Conservation (phyloP, 2,329 filamentous ascomycete genomes). For the Penicillium sp. region DNA sequence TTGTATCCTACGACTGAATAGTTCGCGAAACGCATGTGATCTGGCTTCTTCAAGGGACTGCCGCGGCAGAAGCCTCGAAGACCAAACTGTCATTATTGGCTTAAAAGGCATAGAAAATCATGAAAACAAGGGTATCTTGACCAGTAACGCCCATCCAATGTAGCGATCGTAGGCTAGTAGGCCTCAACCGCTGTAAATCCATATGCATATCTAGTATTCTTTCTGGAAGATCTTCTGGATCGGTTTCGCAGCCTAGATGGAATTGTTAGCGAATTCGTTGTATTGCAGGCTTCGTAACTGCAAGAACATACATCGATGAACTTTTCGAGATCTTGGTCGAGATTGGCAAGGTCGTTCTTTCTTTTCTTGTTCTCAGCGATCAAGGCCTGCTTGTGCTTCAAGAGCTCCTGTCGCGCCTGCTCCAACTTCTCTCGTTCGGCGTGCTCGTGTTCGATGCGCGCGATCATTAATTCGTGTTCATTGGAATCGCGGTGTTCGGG, state of each 20-base stretch:
- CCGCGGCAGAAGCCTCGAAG: background rate
- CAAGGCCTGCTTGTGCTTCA: conserved; percentile 67
- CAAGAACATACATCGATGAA: conserved; percentile 72
- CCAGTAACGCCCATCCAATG: conserved; percentile 25
- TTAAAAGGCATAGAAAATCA: conserved; percentile 6
- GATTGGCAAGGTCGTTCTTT: conserved; percentile 84
- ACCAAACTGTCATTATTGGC: background rate
- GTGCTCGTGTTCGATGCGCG: conserved; percentile 86
- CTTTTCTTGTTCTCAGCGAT: conserved; percentile 81
- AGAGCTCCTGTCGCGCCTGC: conserved; percentile 71
- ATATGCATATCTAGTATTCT: conserved; percentile 44
- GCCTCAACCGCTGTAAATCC: conserved; percentile 6
- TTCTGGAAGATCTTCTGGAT: conserved; percentile 85
- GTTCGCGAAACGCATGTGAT: background rate
- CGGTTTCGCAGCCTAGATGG: conserved; percentile 70
- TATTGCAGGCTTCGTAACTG: background rate
- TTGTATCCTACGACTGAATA: background rate
- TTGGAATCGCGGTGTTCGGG: conserved; percentile 69
- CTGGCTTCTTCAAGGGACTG: background rate
- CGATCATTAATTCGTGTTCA: conserved; percentile 80
- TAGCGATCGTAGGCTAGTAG: conserved; percentile 11
- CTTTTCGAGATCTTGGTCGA: conserved; percentile 89
- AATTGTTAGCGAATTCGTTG: conserved; percentile 11
- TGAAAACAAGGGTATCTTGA: conserved; percentile 27
- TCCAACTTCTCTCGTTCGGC: conserved; percentile 80